Evolutionary conservation across 495 filamentous ascomycete species (phyloP), one percentile per base, ranked within the genome.

Genomic region (Penicillium pancosmium): DNA sequence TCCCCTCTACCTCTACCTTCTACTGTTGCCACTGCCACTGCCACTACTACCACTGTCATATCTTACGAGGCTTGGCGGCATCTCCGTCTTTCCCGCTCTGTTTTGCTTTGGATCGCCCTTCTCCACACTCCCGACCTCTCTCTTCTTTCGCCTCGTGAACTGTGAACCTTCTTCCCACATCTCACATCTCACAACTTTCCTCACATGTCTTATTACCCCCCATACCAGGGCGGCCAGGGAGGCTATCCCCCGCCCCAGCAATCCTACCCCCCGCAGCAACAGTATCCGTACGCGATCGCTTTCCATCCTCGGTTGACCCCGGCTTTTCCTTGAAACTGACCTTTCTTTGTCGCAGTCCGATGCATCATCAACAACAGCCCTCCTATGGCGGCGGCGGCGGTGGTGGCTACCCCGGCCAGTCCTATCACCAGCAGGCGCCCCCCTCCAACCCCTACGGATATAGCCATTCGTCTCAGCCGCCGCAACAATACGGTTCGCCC

Each of bases 191-290:
- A 13, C 18, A 27, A 12, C 38, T 25, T 25, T 38, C 48, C 10
- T 13, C 33, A 38, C 33, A 84, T 84, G 81, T 84, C 81, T 55
- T 82, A 79, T 60, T 84, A 82, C 57, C 79, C 78, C 34, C 75
- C 78, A 35, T 78, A 79, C 56, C 69, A 69, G 44, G 78, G 76
- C 46, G 62, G 70, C 46, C 77, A 80, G 60, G 78, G 77, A 41
- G 41, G 41, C 41, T 82, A 84, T 62, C 79, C 78, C 63, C 78
- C 80, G 58, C 79, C 69, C 53, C 77, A 81, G 60, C 73, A 60
- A 33, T 46, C 58, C 46, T 68, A 66, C 52, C 65, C 65, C 57
- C 68, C 68, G 60, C 75, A 69, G 46, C 73, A 69, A 44, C 73
- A 48, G 21, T 73, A 78, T 54, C 62, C 70, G 58, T 71, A 74